Evolutionary conservation across 805 yeast species (phyloP).

Genomic region (Lipomyces spencermartinsiae): DNA sequence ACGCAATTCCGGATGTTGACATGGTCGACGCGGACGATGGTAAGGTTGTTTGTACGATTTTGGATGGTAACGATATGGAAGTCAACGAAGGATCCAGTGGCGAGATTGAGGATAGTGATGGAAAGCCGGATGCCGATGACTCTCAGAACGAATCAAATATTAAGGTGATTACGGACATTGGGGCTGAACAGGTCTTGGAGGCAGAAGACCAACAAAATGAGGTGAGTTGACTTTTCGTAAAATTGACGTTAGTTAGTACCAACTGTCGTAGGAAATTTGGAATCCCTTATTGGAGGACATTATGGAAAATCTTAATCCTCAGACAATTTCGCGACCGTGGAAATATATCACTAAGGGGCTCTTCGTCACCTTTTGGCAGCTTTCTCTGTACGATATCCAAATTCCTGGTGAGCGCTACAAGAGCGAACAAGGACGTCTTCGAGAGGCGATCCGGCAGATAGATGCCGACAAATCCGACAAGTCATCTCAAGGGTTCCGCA

Average conservation of each 20-base stretch:
- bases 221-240: neutral
- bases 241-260: constrained; percentile 19
- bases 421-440: constrained; percentile 52
- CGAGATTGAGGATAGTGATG: constrained; percentile 45
- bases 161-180: constrained; percentile 61
- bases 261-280: constrained; percentile 50
- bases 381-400: constrained; percentile 72
- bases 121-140: constrained; percentile 62
- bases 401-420: constrained; percentile 59
- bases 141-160: constrained; percentile 58
- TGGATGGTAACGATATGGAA: constrained; percentile 37
- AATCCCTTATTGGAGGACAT: constrained; percentile 48
- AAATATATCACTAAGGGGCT: constrained; percentile 49
- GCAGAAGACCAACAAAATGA: constrained; percentile 8
- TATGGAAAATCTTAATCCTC: constrained; percentile 43
- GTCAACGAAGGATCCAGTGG: constrained; percentile 38
- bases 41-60: constrained; percentile 1
- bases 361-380: constrained; percentile 73
- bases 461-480: constrained; percentile 20
- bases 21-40: constrained; percentile 13
- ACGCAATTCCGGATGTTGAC: constrained; percentile 9
- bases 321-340: constrained; percentile 42
- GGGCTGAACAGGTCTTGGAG: neutral
- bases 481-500: constrained; percentile 9
- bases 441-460: constrained; percentile 40